Percentiles rank a stretch among this genome's conserved stretches.
phyloP scores from a whole-genome alignment of 73 alveolate species.

The Blepharisma stoltei region DNA sequence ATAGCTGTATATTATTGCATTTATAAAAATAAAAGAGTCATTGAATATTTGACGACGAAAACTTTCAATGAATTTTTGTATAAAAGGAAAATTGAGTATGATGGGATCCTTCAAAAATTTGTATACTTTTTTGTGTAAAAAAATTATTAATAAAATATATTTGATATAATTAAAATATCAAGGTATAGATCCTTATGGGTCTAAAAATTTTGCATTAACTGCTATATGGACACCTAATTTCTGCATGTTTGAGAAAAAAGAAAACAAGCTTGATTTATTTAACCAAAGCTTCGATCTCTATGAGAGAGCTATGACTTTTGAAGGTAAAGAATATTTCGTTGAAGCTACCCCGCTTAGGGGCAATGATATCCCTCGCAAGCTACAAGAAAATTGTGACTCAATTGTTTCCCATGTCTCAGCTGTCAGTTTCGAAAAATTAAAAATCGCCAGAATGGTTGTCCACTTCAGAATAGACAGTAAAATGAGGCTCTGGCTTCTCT shows the following conservation, averaged over 20 bases:
- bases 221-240: slow-evolving; percentile 85
- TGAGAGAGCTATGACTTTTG: slow-evolving; percentile 86
- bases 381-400: slow-evolving; percentile 70
- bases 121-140: no score
- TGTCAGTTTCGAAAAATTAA: slow-evolving; percentile 77
- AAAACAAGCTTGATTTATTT: slow-evolving; percentile 55
- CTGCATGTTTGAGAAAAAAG: slow-evolving; percentile 80
- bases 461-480: slow-evolving; percentile 73
- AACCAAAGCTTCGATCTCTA: slow-evolving; percentile 63
- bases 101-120: slow-evolving; percentile 84
- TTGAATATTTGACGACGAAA: background rate
- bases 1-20: slow-evolving; percentile 72
- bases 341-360: slow-evolving; percentile 75
- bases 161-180: no score
- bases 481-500: slow-evolving; percentile 74
- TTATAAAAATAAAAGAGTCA: background rate
- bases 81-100: slow-evolving; percentile 61
- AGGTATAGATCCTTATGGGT: slow-evolving; percentile 84
- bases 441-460: slow-evolving; percentile 80
- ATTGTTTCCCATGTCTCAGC: slow-evolving; percentile 79
- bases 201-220: slow-evolving; percentile 60
- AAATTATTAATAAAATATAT: no score
- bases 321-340: slow-evolving; percentile 87
- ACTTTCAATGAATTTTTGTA: background rate
- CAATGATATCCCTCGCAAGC: slow-evolving; percentile 66